Base-by-base conservation (phyloP, 176 grass and related monocot genomes). In the Triticum monococcum region DNA sequence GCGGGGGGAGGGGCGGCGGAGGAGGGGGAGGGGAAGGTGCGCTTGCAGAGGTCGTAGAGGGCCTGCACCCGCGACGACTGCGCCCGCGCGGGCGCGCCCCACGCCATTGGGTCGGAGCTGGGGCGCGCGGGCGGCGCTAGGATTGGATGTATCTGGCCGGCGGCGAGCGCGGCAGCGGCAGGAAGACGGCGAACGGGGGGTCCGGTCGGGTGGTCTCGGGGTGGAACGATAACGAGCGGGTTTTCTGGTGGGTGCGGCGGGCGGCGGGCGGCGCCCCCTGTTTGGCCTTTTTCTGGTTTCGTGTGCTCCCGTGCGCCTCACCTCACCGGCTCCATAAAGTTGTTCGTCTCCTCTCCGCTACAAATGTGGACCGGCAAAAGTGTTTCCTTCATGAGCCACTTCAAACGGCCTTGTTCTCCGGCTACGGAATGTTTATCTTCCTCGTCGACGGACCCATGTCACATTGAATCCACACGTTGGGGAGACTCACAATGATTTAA, bases 41-140 rank as follows among this genome's bases (percentile, higher is more conserved):
- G 89, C 88, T 50, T 91, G 88, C 90, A 95, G 90, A 92, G 90
- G 75, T 95, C 90, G 86, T 92, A 95, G 18, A 95, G 81, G 7
- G 86, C 86, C 83, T 95, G 93, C 63, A 95, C 86, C 3, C 59
- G 75, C 1, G 93, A 90, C 63, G 93, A 78, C 13, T 77, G 68
- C 68, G 76, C 28, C 60, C 76, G 89, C 46, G 60, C 9, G 10
- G 85, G n/a, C 3, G 79, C 61, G 46, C 89, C 81, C 68, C 89
- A 76, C 7, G 80, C 85, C 89, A 90, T 90, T n/a, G 28, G 16
- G 59, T 59, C 18, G 11, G 7, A 10, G 81, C 24, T 2, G 23
- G 62, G 31, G n/a, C 24, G 31, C 30, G 64, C 23, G 30, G 54
- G 54, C 70, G 32, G 35, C 23, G 1, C 25, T 26, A 26, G 24